Evolutionary conservation across 2,329 filamentous ascomycete genomes (phyloP).

Genomic region (Aspergillus nomiae): DNA sequence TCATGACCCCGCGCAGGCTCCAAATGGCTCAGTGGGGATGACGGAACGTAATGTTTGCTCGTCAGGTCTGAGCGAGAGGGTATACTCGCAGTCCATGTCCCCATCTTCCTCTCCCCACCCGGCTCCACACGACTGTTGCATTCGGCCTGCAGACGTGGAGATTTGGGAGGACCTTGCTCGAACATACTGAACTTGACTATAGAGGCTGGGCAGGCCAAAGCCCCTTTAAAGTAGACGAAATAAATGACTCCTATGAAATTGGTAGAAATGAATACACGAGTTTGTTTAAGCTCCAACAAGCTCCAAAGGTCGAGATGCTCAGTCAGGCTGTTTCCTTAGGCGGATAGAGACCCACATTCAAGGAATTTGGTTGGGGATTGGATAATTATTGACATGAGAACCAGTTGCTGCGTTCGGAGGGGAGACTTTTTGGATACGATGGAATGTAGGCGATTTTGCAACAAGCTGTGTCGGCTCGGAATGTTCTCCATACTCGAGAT

Average conservation of each 20-base stretch:
- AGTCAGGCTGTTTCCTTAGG: too few species aligned
- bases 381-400: too few species aligned
- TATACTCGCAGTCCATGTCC: not conserved
- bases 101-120: not conserved
- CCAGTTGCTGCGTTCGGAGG: too few species aligned
- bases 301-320: not conserved
- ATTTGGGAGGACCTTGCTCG: not conserved
- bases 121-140: not conserved
- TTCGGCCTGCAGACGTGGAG: too few species aligned
- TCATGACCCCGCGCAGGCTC: not conserved
- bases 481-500: too few species aligned
- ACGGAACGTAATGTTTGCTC: not conserved
- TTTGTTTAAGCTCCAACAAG: too few species aligned
- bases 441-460: too few species aligned
- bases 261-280: not conserved
- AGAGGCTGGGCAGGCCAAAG: not conserved
- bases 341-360: too few species aligned
- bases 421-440: too few species aligned
- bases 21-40: not conserved
- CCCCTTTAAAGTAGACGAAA: not conserved
- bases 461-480: too few species aligned
- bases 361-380: too few species aligned
- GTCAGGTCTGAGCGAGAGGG: not conserved
- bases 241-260: not conserved
- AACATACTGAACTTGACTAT: not conserved